Base-by-base conservation (phyloP, 805 yeast genomes). In the Priceomyces medius region DNA sequence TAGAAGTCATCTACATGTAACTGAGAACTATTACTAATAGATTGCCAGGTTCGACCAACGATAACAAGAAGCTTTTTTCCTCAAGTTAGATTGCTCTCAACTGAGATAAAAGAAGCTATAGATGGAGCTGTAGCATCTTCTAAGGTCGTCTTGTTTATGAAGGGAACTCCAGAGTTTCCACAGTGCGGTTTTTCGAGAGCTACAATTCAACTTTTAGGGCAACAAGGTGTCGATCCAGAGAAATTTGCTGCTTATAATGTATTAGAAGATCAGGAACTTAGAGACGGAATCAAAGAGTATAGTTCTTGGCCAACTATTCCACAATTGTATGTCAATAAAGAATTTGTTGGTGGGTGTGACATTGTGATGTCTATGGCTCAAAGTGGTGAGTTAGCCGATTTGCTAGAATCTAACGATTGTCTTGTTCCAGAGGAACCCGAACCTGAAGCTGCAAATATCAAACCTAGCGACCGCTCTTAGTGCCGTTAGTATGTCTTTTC, bases 221-320 rank as follows among this genome's bases (percentile, higher is more conserved):
- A 88, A 59, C 95, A 91, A 61, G 99, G 99, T 44, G 97, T 93
- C 16, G 97, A 93, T 64, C 99, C 99, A 7, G 77, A 69, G 20
- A 91, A 93, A 66, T 93, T 93, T 69, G 97, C 98, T 31, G 98
- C 98, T 16, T 93, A 86, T 67, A 91, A 93, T 59, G 99, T 93
- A 0, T 72, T 93, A 51, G 98, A 93, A 65, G 99, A 93, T 62
- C 81, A 85, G 2, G 98, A 93, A 55, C 77, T 93, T 48, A 85
- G 99, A 67, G 82, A 87, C 36, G 99, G 98, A 23, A 88, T 93
- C 56, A 93, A 93, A 68, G 99, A 93, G 62, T 93, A 79, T 66
- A 81, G 91, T 52, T 83, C 86, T 50, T 93, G 99, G 99, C 99
- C 99, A 42, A 93, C 99, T 0, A 89, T 93, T 45, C 99, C 99